Percentiles rank a stretch among this genome's conserved stretches.
phyloP scores from a whole-genome alignment of 75 land plant genomes.

The Pinus tabuliformis region DNA sequence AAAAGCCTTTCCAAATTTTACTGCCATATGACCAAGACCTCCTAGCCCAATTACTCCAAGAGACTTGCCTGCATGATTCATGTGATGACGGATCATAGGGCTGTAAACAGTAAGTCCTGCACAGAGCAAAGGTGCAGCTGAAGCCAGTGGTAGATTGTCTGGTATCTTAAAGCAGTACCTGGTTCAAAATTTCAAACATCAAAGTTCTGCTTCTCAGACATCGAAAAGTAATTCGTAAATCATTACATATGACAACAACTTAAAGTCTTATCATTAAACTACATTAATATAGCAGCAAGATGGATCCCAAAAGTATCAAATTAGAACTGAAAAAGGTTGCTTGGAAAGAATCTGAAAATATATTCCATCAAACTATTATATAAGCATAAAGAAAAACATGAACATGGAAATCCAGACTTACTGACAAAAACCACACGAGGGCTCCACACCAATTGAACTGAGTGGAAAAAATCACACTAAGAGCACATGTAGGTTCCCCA shows the following conservation, averaged over 20 bases:
- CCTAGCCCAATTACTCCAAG: conserved; percentile 91
- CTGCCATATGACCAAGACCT: conserved; percentile 93
- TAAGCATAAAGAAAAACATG: background rate
- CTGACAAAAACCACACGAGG: background rate
- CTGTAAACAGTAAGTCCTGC: conserved; percentile 90
- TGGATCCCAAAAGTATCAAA: background rate
- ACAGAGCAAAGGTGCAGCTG: conserved; percentile 84
- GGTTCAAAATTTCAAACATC: conserved; percentile 6
- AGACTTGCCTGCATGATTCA: conserved; percentile 79
- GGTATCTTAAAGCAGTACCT: conserved; percentile 73
- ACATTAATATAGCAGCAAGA: background rate
- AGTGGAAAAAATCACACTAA: no score
- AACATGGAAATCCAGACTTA: background rate
- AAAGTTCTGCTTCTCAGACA: background rate
- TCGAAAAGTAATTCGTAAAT: background rate
- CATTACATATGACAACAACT: background rate
- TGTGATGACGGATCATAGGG: conserved; percentile 81
- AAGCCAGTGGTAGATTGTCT: conserved; percentile 49
- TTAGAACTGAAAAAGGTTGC: background rate
- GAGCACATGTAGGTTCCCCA: background rate
- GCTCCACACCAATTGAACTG: background rate
- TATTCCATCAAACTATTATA: background rate
- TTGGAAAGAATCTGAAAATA: background rate
- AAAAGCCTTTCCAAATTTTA: conserved; percentile 86
- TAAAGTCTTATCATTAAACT: conserved; percentile 1